A percentile compares a stretch with the other conserved stretches of the same genome.
These are phyloP conservation scores for Penicillium concentricum DNA, from an alignment of 2,329 filamentous ascomycete genomes.

Conservation along the genomic window DNA sequence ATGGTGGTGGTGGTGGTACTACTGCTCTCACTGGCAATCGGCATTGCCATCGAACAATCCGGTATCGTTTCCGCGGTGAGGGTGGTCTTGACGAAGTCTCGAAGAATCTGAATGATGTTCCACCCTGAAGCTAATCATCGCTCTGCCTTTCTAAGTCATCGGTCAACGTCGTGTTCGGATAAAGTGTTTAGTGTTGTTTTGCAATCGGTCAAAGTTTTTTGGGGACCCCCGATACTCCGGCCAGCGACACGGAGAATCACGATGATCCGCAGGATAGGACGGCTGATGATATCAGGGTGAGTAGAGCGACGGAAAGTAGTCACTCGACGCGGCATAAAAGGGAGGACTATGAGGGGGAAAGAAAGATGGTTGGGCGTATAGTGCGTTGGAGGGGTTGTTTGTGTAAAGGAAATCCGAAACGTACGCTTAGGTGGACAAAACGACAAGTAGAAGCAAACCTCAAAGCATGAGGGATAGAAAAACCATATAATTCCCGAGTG, in stretches of 20 bases:
- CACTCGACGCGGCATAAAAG: background rate
- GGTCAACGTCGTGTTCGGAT: conserved; percentile 27
- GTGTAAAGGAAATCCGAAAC: conserved; percentile 14
- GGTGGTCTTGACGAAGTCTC: conserved; percentile 38
- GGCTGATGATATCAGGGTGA: conserved; percentile 1
- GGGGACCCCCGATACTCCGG: conserved; percentile 9
- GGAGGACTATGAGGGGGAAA: conserved; percentile 1
- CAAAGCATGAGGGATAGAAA: conserved; percentile 26
- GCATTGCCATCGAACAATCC: conserved; percentile 38
- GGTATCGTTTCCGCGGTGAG: conserved; percentile 35
- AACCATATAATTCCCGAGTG: conserved; percentile 9
- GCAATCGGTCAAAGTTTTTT: conserved; percentile 14
- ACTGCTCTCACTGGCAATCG: conserved; percentile 44
- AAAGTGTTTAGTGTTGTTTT: background rate
- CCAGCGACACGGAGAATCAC: conserved; percentile 6
- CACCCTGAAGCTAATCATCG: conserved; percentile 46
- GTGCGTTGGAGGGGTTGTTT: conserved; percentile 16
- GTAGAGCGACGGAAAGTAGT: background rate
- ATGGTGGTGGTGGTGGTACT: conserved; percentile 39
- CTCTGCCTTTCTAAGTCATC: conserved; percentile 38
- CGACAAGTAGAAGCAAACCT: conserved; percentile 23
- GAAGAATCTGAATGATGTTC: conserved; percentile 43
- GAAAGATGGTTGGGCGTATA: conserved; percentile 9
- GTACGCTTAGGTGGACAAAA: conserved; percentile 30
- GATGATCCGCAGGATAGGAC: conserved; percentile 4